Conservation (phyloP, 2,329 filamentous ascomycete species). For the Cladosporium sp. region DNA sequence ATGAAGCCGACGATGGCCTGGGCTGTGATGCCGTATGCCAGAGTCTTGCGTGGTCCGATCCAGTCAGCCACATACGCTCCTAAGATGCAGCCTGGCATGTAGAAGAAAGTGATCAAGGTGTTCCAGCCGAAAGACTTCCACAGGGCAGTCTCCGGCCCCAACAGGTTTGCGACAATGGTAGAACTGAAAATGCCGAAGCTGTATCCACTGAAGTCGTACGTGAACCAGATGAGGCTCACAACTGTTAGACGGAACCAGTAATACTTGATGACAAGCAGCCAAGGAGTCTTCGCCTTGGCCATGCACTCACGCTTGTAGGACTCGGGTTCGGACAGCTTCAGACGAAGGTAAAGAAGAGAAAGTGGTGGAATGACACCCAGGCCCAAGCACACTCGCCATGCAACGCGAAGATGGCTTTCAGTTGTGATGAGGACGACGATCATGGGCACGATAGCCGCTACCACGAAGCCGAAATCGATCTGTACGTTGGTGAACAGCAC, state of each 20-base stretch:
- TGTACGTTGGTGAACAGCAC: conserved; percentile 79
- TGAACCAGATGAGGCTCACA: conserved; percentile 76
- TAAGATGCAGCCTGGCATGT: conserved; percentile 74
- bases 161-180: conserved; percentile 64
- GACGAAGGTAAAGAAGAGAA: conserved; percentile 64
- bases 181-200: conserved; percentile 82
- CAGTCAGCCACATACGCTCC: conserved; percentile 75
- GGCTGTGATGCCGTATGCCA: conserved; percentile 64
- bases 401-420: conserved; percentile 4
- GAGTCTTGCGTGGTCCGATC: conserved; percentile 71
- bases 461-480: conserved; percentile 80
- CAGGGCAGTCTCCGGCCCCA: conserved; percentile 55
- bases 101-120: conserved; percentile 82
- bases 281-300: conserved; percentile 50
- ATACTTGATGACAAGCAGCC: conserved; percentile 54
- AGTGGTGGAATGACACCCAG: conserved; percentile 75
- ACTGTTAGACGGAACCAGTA: conserved; percentile 70
- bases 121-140: conserved; percentile 85
- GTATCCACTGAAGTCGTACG: conserved; percentile 76
- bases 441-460: conserved; percentile 73
- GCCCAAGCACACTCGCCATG: conserved; percentile 75
- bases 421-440: conserved; percentile 45
- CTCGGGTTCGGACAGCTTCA: conserved; percentile 73
- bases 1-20: conserved; percentile 82
- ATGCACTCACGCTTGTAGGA: conserved; percentile 70